Conservation (phyloP, 306 rosid genomes). For the Cucumis hystrix region DNA sequence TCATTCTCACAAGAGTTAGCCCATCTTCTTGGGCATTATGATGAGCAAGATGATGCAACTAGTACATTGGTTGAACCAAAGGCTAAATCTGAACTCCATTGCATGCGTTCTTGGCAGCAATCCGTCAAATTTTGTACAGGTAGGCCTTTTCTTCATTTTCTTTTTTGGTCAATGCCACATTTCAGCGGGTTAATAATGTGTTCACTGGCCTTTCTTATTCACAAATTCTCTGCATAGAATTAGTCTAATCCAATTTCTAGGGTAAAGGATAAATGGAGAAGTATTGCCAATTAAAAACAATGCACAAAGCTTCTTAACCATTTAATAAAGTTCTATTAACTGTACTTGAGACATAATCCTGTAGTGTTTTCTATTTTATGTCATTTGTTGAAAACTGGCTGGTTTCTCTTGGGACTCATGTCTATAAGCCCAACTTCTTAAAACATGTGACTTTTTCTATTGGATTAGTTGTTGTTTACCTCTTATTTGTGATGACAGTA, state of each 20-base stretch:
- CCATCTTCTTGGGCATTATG: constrained; percentile 66
- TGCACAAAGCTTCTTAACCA: neutral
- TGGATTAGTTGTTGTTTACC: neutral
- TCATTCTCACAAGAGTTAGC: constrained; percentile 84
- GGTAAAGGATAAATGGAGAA: neutral
- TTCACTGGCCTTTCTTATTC: neutral
- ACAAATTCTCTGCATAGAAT: neutral
- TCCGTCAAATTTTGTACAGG: constrained; percentile 40
- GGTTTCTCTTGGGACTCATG: neutral
- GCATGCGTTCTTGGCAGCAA: constrained; percentile 31
- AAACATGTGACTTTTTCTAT: neutral
- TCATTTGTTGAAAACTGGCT: neutral
- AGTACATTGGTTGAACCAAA: constrained; percentile 71
- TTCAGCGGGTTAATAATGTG: neutral
- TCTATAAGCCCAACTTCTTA: neutral
- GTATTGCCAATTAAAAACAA: neutral
- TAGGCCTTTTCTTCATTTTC: constrained; percentile 8
- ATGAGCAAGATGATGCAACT: constrained; percentile 95
- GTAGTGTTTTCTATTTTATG: neutral
- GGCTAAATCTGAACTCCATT: constrained; percentile 64
- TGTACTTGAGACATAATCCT: neutral
- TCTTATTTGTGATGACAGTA: neutral
- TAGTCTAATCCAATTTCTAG: neutral
- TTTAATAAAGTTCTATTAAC: neutral
- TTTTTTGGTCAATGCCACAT: neutral